phyloP scores from a whole-genome alignment of 2,329 filamentous ascomycete genomes.

The Shiraia bambusicola region DNA sequence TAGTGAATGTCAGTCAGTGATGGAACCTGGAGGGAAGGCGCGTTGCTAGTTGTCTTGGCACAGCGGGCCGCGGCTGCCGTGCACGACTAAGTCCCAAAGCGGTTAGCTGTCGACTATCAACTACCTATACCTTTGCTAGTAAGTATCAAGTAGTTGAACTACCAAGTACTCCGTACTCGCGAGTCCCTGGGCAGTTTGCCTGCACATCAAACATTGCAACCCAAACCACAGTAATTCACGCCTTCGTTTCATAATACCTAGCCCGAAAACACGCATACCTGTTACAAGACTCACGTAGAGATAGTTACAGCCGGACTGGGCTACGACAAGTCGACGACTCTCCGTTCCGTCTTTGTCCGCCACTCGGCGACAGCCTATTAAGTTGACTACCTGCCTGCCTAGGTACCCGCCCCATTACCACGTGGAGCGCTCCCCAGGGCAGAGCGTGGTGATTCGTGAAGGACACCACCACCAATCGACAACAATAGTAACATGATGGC shows the following conservation, averaged over 20 bases:
- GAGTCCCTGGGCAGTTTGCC: too few species aligned
- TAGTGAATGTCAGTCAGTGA: background rate
- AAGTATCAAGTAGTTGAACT: too few species aligned
- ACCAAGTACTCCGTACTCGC: too few species aligned
- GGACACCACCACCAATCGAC: background rate
- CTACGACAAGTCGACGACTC: too few species aligned
- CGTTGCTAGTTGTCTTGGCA: slow-evolving; percentile 7
- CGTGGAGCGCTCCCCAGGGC: slow-evolving; percentile 10
- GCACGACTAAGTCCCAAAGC: background rate
- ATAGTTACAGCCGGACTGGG: too few species aligned
- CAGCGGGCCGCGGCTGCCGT: slow-evolving; percentile 8
- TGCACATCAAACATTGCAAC: too few species aligned
- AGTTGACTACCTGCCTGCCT: slow-evolving; percentile 9
- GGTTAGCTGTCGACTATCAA: too few species aligned
- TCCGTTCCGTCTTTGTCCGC: slow-evolving; percentile 1
- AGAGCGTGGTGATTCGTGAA: slow-evolving; percentile 4
- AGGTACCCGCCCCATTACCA: slow-evolving; percentile 21
- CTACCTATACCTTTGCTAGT: too few species aligned
- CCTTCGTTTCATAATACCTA: too few species aligned
- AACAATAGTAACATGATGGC: slow-evolving; percentile 49
- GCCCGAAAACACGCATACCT: too few species aligned
- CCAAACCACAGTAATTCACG: too few species aligned
- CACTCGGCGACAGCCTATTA: background rate
- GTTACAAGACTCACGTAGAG: too few species aligned
- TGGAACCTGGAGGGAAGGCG: background rate